phyloP scores from a whole-genome alignment of 2,329 filamentous ascomycete genomes.

The Pseudogymnoascus pannorum region DNA sequence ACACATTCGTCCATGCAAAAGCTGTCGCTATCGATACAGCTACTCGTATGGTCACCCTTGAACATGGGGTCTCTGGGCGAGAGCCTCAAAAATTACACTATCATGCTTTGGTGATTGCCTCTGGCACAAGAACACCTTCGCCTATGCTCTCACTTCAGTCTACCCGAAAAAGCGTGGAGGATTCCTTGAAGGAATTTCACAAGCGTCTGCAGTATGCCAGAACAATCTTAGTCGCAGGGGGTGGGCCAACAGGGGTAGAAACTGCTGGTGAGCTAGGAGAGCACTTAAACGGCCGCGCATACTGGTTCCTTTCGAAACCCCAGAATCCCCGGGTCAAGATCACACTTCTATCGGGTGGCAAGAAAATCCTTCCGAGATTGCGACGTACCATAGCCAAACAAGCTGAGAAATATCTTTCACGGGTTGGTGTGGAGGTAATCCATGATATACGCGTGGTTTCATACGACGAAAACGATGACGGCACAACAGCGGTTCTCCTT shows the following conservation, averaged over 20 bases:
- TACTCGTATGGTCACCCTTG: too few species aligned
- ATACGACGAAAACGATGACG: constrained; percentile 20
- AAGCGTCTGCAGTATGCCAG: constrained; percentile 30
- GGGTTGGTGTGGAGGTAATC: constrained; percentile 38
- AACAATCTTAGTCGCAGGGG: constrained; percentile 35
- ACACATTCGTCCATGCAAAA: too few species aligned
- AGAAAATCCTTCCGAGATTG: constrained; percentile 33
- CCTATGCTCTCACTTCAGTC: constrained; percentile 26
- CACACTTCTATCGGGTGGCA: constrained; percentile 34
- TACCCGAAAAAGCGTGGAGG: constrained; percentile 26
- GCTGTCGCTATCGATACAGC: too few species aligned
- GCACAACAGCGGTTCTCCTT: constrained; percentile 29
- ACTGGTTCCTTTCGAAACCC: constrained; percentile 28
- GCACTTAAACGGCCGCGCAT: constrained; percentile 37
- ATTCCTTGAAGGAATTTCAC: constrained; percentile 34
- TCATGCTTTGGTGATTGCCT: constrained; percentile 37
- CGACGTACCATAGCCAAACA: constrained; percentile 29
- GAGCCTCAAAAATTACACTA: constrained; percentile 19
- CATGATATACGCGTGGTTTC: constrained; percentile 32
- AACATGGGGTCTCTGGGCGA: too few species aligned
- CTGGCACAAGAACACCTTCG: constrained; percentile 35
- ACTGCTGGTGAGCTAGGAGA: constrained; percentile 41
- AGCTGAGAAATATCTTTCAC: constrained; percentile 33
- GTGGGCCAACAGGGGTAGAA: constrained; percentile 34
- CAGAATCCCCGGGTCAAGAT: constrained; percentile 31